Conservation (phyloP, 2,329 filamentous ascomycete genomes). For the Amesomyces nigricolor region DNA sequence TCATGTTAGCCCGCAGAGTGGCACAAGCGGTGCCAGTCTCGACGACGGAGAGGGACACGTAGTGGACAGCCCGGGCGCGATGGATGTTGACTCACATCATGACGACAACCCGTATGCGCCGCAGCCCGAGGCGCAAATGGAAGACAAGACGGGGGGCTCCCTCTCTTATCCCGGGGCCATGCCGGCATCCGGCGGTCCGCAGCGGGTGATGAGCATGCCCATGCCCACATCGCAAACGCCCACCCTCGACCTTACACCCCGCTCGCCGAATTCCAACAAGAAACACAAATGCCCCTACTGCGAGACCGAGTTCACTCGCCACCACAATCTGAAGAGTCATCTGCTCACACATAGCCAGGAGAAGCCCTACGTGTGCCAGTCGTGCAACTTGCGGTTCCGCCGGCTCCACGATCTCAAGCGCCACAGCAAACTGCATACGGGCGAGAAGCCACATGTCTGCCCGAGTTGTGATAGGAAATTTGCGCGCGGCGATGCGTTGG, state of each 20-base stretch:
- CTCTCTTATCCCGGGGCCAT: conserved; percentile 51
- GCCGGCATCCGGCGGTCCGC: conserved; percentile 39
- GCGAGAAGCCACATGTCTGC: conserved; percentile 91
- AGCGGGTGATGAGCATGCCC: conserved; percentile 52
- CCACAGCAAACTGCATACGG: conserved; percentile 93
- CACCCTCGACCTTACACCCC: not conserved
- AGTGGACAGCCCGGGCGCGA: conserved; percentile 47
- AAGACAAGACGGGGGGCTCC: conserved; percentile 47
- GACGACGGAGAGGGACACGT: conserved; percentile 37
- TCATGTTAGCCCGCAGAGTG: conserved; percentile 42
- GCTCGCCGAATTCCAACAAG: conserved; percentile 50
- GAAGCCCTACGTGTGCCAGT: conserved; percentile 90
- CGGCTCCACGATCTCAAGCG: conserved; percentile 92
- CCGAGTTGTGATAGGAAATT: conserved; percentile 93
- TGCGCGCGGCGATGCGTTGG: conserved; percentile 88
- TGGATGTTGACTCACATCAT: conserved; percentile 48
- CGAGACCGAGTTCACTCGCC: conserved; percentile 91
- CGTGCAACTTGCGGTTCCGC: conserved; percentile 89
- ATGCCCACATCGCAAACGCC: conserved; percentile 35
- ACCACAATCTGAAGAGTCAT: conserved; percentile 97
- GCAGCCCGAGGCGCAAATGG: conserved; percentile 43
- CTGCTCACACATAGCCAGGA: conserved; percentile 96
- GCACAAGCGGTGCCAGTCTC: conserved; percentile 37
- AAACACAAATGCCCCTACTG: conserved; percentile 97
- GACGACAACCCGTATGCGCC: conserved; percentile 33